Conservation (phyloP, 2,329 filamentous ascomycete genomes). For the Phaeoacremonium minimum region DNA sequence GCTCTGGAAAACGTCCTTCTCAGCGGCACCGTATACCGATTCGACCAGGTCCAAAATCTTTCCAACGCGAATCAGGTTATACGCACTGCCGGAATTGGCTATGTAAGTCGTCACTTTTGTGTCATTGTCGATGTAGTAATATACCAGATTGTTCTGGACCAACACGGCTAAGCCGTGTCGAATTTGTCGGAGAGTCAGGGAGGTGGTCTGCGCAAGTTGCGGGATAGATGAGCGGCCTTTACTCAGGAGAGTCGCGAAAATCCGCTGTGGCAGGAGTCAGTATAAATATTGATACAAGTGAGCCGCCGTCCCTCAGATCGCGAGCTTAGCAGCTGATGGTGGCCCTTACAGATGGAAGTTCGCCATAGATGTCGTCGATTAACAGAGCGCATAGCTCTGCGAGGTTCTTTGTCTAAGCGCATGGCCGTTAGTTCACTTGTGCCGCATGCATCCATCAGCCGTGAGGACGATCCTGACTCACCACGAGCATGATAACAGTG, state of each 20-base stretch:
- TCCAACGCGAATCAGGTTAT: constrained; percentile 75
- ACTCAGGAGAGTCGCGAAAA: constrained; percentile 74
- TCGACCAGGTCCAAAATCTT: constrained; percentile 77
- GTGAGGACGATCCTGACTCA: constrained; percentile 17
- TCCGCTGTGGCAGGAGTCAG: constrained; percentile 55
- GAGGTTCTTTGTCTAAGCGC: constrained; percentile 59
- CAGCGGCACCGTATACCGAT: constrained; percentile 68
- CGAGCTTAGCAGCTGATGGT: constrained; percentile 1
- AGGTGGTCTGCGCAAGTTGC: constrained; percentile 67
- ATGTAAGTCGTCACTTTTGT: constrained; percentile 72
- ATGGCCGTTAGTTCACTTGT: background rate
- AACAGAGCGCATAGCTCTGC: constrained; percentile 88
- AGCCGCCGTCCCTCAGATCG: constrained; percentile 9
- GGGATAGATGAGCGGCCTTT: constrained; percentile 72
- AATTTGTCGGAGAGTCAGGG: constrained; percentile 69
- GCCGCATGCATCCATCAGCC: background rate
- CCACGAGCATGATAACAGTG: constrained; percentile 25
- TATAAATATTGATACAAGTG: constrained; percentile 4
- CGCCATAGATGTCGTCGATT: constrained; percentile 84
- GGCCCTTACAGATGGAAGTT: constrained; percentile 78
- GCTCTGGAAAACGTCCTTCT: constrained; percentile 69
- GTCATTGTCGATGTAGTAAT: constrained; percentile 62
- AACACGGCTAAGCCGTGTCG: constrained; percentile 79
- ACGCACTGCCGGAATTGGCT: constrained; percentile 74
- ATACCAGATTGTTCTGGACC: constrained; percentile 83